phyloP scores from a whole-genome alignment of 2,329 filamentous ascomycete genomes.

The Colletotrichum lini region DNA sequence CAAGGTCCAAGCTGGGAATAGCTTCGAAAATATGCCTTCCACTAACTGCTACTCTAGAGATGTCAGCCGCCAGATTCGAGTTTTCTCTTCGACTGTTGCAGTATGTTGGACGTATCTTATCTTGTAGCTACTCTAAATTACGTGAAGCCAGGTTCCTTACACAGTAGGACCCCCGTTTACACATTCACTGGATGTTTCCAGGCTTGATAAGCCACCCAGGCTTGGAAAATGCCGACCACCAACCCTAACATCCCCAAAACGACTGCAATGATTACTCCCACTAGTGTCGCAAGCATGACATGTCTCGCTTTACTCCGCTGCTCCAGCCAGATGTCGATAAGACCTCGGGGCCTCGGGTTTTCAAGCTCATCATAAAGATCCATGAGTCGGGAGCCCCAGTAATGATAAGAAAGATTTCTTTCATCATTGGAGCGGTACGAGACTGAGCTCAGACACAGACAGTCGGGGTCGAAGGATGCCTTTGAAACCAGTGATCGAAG shows the following conservation, averaged over 20 bases:
- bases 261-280: slow-evolving; percentile 1
- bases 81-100: too few species aligned
- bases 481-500: neutral
- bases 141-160: neutral
- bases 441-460: neutral
- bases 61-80: too few species aligned
- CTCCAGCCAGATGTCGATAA: neutral
- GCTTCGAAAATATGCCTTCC: too few species aligned
- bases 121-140: neutral
- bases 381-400: neutral
- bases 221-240: neutral
- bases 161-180: neutral
- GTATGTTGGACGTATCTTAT: too few species aligned
- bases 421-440: neutral
- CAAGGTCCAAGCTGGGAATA: too few species aligned
- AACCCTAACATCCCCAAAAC: slow-evolving; percentile 7
- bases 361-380: slow-evolving; percentile 9
- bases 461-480: slow-evolving; percentile 12
- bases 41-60: too few species aligned
- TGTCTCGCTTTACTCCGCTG: neutral
- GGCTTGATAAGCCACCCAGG: neutral
- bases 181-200: slow-evolving; percentile 3
- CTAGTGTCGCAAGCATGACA: slow-evolving; percentile 1
- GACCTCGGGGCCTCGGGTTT: neutral
- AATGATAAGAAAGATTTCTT: neutral